Percentiles rank a stretch among this genome's conserved stretches.
Evolutionary conservation across 164 flowering plant genomes (phyloP).

Genomic region (Saururus chinensis): DNA sequence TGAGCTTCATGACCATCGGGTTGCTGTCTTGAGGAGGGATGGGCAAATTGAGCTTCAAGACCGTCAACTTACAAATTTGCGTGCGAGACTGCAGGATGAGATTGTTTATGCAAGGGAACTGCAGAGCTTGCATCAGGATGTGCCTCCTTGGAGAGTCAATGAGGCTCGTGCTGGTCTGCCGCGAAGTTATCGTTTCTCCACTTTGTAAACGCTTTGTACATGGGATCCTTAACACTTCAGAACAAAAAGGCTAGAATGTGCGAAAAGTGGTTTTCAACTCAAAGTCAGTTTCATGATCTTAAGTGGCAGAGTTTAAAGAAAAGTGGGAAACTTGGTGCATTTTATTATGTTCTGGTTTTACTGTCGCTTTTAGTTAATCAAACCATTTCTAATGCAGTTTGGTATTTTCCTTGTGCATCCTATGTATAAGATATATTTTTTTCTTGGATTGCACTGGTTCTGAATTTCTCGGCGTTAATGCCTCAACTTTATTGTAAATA

Average conservation of each 20-base stretch:
- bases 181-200: not conserved
- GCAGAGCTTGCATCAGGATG: not conserved
- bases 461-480: no score
- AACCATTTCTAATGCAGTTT: no score
- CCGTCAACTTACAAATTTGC: not conserved
- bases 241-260: not conserved
- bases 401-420: no score
- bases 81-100: not conserved
- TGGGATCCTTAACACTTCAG: not conserved
- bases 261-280: no score
- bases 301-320: no score
- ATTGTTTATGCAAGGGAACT: not conserved
- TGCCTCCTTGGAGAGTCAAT: not conserved
- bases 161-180: not conserved
- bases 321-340: no score
- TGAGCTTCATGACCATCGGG: conserved; percentile 13
- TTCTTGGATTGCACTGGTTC: no score
- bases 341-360: no score
- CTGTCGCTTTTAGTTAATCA: no score
- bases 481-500: no score
- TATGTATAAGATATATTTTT: no score
- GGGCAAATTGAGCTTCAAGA: not conserved
- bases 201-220: not conserved
- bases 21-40: not conserved
- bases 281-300: no score